These are phyloP conservation scores for Fragilariopsis cylindrus DNA, from an alignment of 108 stramenopile species.

Conservation along the genomic window DNA sequence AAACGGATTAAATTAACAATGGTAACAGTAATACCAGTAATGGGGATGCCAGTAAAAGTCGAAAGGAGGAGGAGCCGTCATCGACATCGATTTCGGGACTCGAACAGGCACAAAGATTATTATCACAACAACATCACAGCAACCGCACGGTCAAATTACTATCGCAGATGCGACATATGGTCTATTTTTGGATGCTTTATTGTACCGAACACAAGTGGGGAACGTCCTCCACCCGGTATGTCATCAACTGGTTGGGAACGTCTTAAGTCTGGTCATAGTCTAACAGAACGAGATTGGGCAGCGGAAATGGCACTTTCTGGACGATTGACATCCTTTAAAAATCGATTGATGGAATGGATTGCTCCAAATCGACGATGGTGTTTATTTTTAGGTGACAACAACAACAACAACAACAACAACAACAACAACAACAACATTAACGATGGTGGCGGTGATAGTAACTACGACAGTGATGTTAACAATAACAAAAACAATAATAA, in stretches of 20 bases:
- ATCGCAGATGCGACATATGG: slow-evolving; percentile 60
- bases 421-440: not conserved
- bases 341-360: slow-evolving; percentile 59
- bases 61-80: not conserved
- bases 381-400: slow-evolving; percentile 43
- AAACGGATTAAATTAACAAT: slow-evolving; percentile 24
- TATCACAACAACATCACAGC: not conserved
- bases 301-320: slow-evolving; percentile 51
- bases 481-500: not conserved
- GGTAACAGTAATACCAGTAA: not conserved
- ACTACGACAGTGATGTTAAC: not conserved
- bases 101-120: slow-evolving; percentile 17
- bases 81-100: not conserved
- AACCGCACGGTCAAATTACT: not conserved
- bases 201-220: slow-evolving; percentile 47
- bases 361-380: slow-evolving; percentile 63
- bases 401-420: not conserved
- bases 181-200: slow-evolving; percentile 54
- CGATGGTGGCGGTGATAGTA: not conserved
- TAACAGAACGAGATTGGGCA: slow-evolving; percentile 45
- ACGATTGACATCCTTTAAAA: slow-evolving; percentile 46
- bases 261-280: slow-evolving; percentile 41
- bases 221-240: slow-evolving; percentile 66
- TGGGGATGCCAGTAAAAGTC: not conserved
- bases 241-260: slow-evolving; percentile 57